A percentile compares a stretch with the other conserved stretches of the same genome.
Conservation (phyloP, 2,329 filamentous ascomycete species). For the Mycosphaerella arachidis region DNA sequence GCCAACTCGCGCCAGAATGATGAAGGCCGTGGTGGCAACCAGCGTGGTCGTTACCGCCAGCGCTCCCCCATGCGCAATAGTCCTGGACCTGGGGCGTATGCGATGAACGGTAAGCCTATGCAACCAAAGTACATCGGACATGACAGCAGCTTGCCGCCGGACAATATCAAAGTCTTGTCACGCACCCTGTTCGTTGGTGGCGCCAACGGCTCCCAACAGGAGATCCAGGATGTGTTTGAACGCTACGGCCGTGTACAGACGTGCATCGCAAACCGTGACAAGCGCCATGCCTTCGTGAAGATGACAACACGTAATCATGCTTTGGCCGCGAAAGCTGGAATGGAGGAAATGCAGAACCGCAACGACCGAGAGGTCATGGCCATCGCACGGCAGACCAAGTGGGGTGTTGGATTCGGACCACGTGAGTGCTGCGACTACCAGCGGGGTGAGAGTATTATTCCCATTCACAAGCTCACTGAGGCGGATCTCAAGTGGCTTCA, state of each 20-base stretch:
- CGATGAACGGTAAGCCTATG: constrained; percentile 34
- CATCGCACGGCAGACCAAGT: constrained; percentile 68
- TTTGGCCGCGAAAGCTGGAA: constrained; percentile 74
- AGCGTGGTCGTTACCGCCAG: constrained; percentile 72
- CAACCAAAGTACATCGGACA: constrained; percentile 73
- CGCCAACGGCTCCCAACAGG: constrained; percentile 72
- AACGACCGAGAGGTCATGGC: constrained; percentile 68
- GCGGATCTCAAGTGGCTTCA: constrained; percentile 97
- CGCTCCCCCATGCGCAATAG: constrained; percentile 70
- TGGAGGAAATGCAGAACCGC: constrained; percentile 86
- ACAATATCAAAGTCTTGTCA: constrained; percentile 86
- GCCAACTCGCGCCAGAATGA: constrained; percentile 32
- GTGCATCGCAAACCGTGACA: constrained; percentile 96
- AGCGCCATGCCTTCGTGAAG: constrained; percentile 97
- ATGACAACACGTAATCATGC: constrained; percentile 90
- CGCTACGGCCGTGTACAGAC: constrained; percentile 87
- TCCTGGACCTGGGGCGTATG: constrained; percentile 54
- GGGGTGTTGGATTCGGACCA: constrained; percentile 96
- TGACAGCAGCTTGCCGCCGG: constrained; percentile 68
- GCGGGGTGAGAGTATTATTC: constrained; percentile 87
- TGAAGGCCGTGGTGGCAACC: constrained; percentile 36
- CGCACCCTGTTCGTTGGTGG: constrained; percentile 95
- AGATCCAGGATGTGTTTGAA: constrained; percentile 75
- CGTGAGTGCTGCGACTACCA: constrained; percentile 96
- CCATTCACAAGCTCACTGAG: constrained; percentile 86